phyloP scores from a whole-genome alignment of 2,329 filamentous ascomycete genomes.

The Chaetomium sp. region DNA sequence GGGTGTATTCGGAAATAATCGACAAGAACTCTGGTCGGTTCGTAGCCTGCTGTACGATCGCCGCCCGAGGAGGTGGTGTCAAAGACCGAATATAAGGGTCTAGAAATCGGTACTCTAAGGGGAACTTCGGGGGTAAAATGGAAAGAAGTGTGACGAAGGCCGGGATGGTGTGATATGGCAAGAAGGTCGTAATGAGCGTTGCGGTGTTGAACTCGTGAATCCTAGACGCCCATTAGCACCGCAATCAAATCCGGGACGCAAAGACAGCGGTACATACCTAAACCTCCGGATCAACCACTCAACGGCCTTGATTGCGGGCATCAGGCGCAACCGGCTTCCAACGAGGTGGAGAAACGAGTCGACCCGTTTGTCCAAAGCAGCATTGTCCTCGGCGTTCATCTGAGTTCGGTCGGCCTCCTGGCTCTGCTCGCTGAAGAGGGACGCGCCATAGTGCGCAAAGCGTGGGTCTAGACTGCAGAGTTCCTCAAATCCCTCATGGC shows the following conservation, averaged over 20 bases:
- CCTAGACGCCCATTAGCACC: constrained; percentile 38
- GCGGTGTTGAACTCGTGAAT: constrained; percentile 87
- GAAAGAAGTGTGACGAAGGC: constrained; percentile 81
- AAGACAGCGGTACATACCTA: constrained; percentile 45
- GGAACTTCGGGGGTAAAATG: constrained; percentile 71
- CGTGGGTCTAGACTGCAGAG: constrained; percentile 79
- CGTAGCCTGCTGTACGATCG: constrained; percentile 76
- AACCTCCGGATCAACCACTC: constrained; percentile 90
- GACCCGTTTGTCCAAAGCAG: constrained; percentile 67
- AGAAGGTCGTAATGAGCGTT: constrained; percentile 72
- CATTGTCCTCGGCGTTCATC: constrained; percentile 76
- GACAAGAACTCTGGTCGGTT: constrained; percentile 72
- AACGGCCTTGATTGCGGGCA: constrained; percentile 80
- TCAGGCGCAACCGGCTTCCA: constrained; percentile 69
- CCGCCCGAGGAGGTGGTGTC: constrained; percentile 68
- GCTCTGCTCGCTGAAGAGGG: constrained; percentile 90
- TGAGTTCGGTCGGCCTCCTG: constrained; percentile 80
- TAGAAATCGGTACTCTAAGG: constrained; percentile 74
- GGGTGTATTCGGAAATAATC: constrained; percentile 69
- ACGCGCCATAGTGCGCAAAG: constrained; percentile 67
- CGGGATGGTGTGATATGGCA: constrained; percentile 84
- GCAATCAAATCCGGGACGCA: neutral
- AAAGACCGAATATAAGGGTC: constrained; percentile 76
- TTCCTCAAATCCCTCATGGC: constrained; percentile 83
- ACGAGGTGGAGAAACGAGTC: constrained; percentile 78